These are phyloP conservation scores for Cyberlindnera xishuangbannaensis DNA, from an alignment of 805 yeast species.

Conservation along the genomic window DNA sequence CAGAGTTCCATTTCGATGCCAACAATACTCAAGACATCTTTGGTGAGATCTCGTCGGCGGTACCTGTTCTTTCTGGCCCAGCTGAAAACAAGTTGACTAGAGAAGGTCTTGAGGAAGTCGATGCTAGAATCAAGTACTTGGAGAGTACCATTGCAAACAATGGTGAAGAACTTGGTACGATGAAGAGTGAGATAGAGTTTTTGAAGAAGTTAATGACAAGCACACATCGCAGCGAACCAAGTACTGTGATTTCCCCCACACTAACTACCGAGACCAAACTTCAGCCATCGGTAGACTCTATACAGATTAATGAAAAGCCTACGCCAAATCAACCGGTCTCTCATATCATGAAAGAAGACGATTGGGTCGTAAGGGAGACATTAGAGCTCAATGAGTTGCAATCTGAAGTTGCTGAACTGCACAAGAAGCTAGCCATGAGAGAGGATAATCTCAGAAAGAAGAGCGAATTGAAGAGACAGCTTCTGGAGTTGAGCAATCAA, in stretches of 20 bases:
- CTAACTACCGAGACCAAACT: background rate
- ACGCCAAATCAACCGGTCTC: too few relatives aligned
- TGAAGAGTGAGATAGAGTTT: conserved; percentile 19
- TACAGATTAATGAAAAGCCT: background rate
- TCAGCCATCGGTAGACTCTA: background rate
- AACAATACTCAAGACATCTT: conserved; percentile 17
- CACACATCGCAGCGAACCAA: background rate
- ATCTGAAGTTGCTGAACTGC: conserved; percentile 27
- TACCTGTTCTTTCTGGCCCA: background rate
- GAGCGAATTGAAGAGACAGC: conserved; percentile 24
- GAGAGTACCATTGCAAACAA: conserved; percentile 6
- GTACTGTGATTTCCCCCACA: background rate
- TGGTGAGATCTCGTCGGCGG: too few relatives aligned
- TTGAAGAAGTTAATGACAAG: conserved; percentile 15
- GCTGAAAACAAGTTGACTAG: background rate
- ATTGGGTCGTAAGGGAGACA: conserved; percentile 30
- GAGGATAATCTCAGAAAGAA: conserved; percentile 32
- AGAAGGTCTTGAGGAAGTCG: conserved; percentile 3
- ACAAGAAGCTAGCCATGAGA: conserved; percentile 27
- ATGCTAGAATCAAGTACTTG: conserved; percentile 11
- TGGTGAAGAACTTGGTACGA: conserved; percentile 13
- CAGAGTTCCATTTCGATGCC: conserved; percentile 10
- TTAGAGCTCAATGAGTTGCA: conserved; percentile 29
- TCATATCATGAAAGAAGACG: conserved; percentile 24
- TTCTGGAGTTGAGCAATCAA: conserved; percentile 11